Conservation (phyloP, 2,329 filamentous ascomycete genomes). For the Diaporthe eres region DNA sequence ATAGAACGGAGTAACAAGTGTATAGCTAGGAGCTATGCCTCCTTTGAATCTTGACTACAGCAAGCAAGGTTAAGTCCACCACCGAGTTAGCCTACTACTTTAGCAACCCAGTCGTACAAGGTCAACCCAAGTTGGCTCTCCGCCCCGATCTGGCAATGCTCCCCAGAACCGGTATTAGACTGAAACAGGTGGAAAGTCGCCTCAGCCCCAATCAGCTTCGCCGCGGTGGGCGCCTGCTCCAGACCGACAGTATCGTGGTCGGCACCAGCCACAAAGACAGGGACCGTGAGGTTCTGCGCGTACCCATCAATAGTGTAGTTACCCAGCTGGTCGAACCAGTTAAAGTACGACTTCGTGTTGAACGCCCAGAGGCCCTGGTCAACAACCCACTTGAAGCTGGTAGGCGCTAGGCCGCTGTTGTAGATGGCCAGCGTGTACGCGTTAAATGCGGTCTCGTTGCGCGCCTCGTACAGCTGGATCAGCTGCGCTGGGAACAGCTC, state of each 20-base stretch:
- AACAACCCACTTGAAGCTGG: slow-evolving; percentile 49
- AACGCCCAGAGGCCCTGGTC: slow-evolving; percentile 54
- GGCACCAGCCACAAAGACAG: slow-evolving; percentile 45
- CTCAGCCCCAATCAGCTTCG: not conserved
- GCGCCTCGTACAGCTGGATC: slow-evolving; percentile 40
- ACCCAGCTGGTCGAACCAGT: slow-evolving; percentile 44
- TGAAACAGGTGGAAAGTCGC: slow-evolving; percentile 11
- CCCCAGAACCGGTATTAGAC: not conserved
- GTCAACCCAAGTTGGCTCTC: slow-evolving; percentile 13
- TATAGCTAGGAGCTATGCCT: not conserved
- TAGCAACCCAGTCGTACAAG: slow-evolving; percentile 17
- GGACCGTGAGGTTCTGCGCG: slow-evolving; percentile 42
- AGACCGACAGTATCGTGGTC: slow-evolving; percentile 42
- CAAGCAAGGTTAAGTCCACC: too few species aligned
- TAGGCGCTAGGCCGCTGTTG: slow-evolving; percentile 37
- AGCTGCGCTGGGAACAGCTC: slow-evolving; percentile 43
- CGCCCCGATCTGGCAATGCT: slow-evolving; percentile 11
- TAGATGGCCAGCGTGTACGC: slow-evolving; percentile 20
- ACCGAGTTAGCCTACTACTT: not conserved
- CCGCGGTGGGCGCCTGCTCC: slow-evolving; percentile 42
- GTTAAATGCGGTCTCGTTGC: slow-evolving; percentile 44
- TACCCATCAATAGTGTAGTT: slow-evolving; percentile 42
- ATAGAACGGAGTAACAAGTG: not conserved
- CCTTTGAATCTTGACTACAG: not conserved
- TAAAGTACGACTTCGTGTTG: slow-evolving; percentile 48